Evolutionary conservation across 257 asterid genomes (phyloP), one percentile per base, ranked within the genome.

Genomic region (Lavandula angustifolia): DNA sequence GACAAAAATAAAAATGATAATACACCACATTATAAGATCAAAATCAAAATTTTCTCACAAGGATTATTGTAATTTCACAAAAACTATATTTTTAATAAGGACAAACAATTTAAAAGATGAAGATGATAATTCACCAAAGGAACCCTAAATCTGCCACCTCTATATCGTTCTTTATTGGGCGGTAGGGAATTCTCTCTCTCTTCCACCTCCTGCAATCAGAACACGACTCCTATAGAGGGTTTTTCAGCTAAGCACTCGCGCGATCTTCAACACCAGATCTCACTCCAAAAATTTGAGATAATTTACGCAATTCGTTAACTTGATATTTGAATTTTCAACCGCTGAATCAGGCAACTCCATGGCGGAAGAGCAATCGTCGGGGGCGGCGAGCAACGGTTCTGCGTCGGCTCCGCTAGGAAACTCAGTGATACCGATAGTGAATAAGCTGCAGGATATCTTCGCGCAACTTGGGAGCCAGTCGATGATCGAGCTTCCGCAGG

Each of bases 401-500:
- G 29, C 71, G 44, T 69, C 82, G 50, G 69, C 81, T 74, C 69
- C 95, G 12, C 58, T 92, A 34, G 97, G 97, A 1, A 70, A 79
- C 76, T 78, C 87, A 5, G 97, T 92, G 50, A 87, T 92, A 47
- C 96, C 99, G 34, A 76, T 87, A 9, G 95, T 81, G 58, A 92
- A 92, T 76, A 89, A 81, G 65, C 86, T 92, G 37, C 99, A 92
- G 72, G 99, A 92, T 61, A 92, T 92, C 6, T 85, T 89, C 61
- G 91, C 95, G 38, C 95, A 92, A 62, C 77, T 85, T 8, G 95
- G 96, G 6, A 80, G 84, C 62, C 87, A 87, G 73, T 85, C 95
- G 9, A 80, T 79, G 22, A 80, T 92, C 77, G 95, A 92, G 74
- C 66, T 92, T 73, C 99, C 99, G 22, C 96, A 92, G 81, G 99